A percentile compares a stretch with the other conserved stretches of the same genome.
Evolutionary conservation across 2,329 filamentous ascomycete species (phyloP).

Genomic region (Xylaria sp.): DNA sequence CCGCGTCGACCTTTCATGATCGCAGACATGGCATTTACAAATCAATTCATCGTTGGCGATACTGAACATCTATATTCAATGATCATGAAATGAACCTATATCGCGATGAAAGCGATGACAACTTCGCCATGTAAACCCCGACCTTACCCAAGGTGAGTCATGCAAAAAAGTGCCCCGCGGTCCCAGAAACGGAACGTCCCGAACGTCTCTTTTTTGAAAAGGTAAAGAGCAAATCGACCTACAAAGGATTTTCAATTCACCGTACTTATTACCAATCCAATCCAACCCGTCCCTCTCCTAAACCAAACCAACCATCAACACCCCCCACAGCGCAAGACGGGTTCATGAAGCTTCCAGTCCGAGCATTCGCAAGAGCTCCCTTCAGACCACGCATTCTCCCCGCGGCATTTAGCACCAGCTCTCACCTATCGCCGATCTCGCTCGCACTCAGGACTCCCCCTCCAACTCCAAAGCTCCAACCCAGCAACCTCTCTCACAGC

Average conservation of each 20-base stretch:
- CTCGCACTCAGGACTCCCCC: not conserved
- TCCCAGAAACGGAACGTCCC: not conserved
- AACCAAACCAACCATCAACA: not conserved
- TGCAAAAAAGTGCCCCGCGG: not conserved
- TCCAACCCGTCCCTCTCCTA: too few species aligned
- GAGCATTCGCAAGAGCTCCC: conserved; percentile 3
- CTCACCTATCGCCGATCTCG: not conserved
- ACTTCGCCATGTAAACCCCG: not conserved
- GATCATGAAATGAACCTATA: too few species aligned
- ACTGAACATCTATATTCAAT: too few species aligned
- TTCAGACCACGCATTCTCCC: not conserved
- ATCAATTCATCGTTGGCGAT: too few species aligned
- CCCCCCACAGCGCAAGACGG: not conserved
- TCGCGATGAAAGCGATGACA: not conserved
- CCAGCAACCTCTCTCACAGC: not conserved
- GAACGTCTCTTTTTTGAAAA: not conserved
- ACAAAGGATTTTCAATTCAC: not conserved
- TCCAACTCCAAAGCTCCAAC: not conserved
- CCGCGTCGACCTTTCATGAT: too few species aligned
- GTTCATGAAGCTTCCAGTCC: conserved; percentile 11
- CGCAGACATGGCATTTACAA: too few species aligned
- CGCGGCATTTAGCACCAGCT: conserved; percentile 11
- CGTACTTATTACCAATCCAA: not conserved
- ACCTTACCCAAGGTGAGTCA: not conserved
- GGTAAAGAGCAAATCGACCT: not conserved